Evolutionary conservation across 345 rosid species (phyloP).

Genomic region (Citrus maxima): DNA sequence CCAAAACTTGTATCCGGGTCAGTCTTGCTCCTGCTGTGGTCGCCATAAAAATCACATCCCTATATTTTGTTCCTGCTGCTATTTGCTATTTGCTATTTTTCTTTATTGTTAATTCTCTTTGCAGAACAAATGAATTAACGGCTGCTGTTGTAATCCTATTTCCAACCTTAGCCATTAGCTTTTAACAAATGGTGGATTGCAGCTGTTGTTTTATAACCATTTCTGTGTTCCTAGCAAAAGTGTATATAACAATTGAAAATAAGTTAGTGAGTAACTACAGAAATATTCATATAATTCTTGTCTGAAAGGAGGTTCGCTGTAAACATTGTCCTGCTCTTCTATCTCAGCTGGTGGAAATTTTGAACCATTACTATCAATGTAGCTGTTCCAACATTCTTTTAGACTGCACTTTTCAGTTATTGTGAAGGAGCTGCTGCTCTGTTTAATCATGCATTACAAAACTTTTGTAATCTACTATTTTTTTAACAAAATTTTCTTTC

Average conservation of each 20-base stretch:
- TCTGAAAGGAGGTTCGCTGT: neutral
- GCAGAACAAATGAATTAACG: neutral
- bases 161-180: neutral
- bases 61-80: neutral
- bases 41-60: neutral
- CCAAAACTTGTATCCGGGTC: neutral
- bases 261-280: neutral
- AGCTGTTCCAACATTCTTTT: constrained; percentile 1
- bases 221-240: neutral
- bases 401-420: neutral
- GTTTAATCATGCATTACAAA: neutral
- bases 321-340: neutral
- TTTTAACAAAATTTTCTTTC: neutral
- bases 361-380: neutral
- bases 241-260: neutral
- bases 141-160: neutral
- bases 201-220: neutral
- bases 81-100: neutral
- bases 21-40: neutral
- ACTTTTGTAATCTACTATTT: neutral
- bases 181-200: neutral
- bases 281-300: neutral
- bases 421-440: neutral
- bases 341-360: neutral
- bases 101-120: neutral